These are phyloP conservation scores for Penicillium goetzii DNA, from an alignment of 495 filamentous ascomycete genomes.

Conservation along the genomic window DNA sequence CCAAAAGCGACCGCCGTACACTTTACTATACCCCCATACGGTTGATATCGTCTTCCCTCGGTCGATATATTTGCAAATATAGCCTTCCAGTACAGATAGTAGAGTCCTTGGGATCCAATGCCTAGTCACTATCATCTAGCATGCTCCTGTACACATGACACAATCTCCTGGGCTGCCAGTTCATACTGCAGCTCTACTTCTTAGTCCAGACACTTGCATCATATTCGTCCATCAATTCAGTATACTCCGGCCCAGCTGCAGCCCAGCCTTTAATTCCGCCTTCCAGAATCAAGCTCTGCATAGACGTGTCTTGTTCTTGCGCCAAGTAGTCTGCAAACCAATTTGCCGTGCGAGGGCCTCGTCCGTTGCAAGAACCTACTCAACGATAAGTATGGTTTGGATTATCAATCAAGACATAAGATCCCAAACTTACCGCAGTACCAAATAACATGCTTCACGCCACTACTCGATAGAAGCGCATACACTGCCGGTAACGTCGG, in stretches of 20 bases:
- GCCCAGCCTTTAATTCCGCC: slow-evolving; percentile 72
- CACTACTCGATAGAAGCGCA: slow-evolving; percentile 52
- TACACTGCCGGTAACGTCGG: slow-evolving; percentile 62
- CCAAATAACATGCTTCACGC: slow-evolving; percentile 60
- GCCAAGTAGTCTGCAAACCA: slow-evolving; percentile 70
- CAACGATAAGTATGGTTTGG: not conserved
- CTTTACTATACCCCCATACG: not conserved
- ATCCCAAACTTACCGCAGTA: slow-evolving; percentile 63
- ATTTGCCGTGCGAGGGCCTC: slow-evolving; percentile 62
- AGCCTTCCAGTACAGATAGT: not conserved
- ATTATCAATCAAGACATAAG: not conserved
- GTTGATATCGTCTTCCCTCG: not conserved
- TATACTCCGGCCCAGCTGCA: slow-evolving; percentile 56
- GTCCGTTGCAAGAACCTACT: slow-evolving; percentile 65
- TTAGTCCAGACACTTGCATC: slow-evolving; percentile 54
- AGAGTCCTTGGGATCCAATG: not conserved
- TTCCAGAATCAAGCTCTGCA: slow-evolving; percentile 60
- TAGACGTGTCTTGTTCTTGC: slow-evolving; percentile 42
- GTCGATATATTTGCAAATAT: not conserved
- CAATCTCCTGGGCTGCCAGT: not conserved
- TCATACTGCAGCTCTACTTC: not conserved
- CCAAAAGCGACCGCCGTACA: not conserved
- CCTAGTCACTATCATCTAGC: not conserved
- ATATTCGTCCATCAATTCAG: slow-evolving; percentile 61
- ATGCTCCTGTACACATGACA: not conserved